Base-by-base conservation (phyloP, 2,329 filamentous ascomycete species). In the Aureobasidium sp. region DNA sequence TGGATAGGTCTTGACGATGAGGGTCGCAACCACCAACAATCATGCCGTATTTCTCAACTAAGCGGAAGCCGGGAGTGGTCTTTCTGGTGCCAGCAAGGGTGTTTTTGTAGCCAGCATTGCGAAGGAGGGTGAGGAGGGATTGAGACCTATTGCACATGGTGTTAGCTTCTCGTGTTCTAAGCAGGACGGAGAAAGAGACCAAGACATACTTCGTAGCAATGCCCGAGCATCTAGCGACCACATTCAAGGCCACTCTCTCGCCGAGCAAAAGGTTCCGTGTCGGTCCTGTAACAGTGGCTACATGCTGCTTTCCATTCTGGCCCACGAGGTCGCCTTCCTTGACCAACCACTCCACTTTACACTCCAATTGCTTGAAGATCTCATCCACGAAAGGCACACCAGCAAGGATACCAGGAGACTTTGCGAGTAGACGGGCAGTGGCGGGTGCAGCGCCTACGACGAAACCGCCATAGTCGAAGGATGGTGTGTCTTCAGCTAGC, bases 21-120 rank as follows among this genome's bases (percentile, higher is more conserved):
- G 87, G 85, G 76, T 99, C 94, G 17, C 91, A 92, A 12, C 94
- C 94, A 62, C 93, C 94, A 17, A 96, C 88, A 26, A 97, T 79
- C 88, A 99, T 97, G 68, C 91, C 94, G 75, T 99, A 99, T 78
- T 99, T 99, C 77, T 99, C 94, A 10, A 97, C 92, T 5, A 97
- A 79, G 12, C 94, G 83, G 78, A 97, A 99, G 0, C 94, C 94
- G 0, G 94, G 94, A 0, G 94, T 99, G 0, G 94, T 99, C 80
- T 99, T 99, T 72, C 94, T 84, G 50, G 94, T 99, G 47, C 94
- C 94, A 0, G 94, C 93, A n/a, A 99, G 79, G 2, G 87, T 87
- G 63, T 93, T 93, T 32, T 78, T 79, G 77, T 93, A 97, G 2
- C 92, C 92, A 3, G 83, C 80, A 10, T 77, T 72, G 50, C 82